phyloP scores from a whole-genome alignment of 331 rosid species.

The Spiraea crenata region DNA sequence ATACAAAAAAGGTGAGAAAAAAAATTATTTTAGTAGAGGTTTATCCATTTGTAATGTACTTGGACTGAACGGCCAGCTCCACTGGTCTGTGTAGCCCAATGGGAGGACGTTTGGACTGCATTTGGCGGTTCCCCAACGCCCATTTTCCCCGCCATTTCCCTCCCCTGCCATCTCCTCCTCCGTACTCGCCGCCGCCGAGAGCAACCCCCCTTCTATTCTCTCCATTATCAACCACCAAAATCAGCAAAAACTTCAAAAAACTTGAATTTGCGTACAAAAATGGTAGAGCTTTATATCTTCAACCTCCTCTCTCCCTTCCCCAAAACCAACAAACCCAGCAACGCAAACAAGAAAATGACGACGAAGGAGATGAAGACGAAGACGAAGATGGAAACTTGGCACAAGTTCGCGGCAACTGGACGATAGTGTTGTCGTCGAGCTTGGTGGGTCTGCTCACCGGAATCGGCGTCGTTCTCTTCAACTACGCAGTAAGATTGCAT shows the following conservation, averaged over 20 bases:
- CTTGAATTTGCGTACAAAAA: not conserved
- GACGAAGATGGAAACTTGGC: constrained; percentile 8
- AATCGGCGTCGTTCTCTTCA: constrained; percentile 72
- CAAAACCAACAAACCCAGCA: constrained; percentile 20
- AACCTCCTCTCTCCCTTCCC: constrained; percentile 37
- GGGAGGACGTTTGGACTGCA: constrained; percentile 43
- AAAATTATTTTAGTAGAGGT: not conserved
- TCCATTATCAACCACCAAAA: constrained; percentile 12
- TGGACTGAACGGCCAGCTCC: constrained; percentile 6
- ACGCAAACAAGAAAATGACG: constrained; percentile 2
- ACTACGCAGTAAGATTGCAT: constrained; percentile 43
- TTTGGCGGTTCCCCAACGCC: constrained; percentile 32
- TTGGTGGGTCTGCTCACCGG: constrained; percentile 91
- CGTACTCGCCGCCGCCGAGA: not conserved
- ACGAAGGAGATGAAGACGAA: constrained; percentile 2
- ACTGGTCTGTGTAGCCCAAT: constrained; percentile 15
- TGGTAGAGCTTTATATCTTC: constrained; percentile 14
- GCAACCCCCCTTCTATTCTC: constrained; percentile 7
- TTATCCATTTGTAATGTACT: constrained; percentile 14
- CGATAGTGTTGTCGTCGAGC: constrained; percentile 64
- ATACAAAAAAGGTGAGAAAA: not conserved
- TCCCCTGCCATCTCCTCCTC: constrained; percentile 29
- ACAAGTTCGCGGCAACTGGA: constrained; percentile 37
- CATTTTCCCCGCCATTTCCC: constrained; percentile 7
- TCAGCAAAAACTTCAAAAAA: not conserved